These are phyloP conservation scores for Candida xyloterini DNA, from an alignment of 805 yeast genomes.

Conservation along the genomic window DNA sequence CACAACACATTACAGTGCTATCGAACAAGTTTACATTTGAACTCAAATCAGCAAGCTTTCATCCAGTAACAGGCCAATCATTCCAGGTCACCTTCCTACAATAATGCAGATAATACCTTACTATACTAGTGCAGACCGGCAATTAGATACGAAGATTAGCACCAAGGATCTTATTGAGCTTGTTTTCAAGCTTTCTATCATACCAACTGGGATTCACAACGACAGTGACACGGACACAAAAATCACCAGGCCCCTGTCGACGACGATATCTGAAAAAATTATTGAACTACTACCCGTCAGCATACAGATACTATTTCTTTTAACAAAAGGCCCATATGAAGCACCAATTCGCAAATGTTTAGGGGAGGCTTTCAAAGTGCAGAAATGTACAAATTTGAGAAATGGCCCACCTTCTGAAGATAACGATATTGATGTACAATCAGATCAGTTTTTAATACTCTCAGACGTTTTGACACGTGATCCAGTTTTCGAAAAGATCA, in stretches of 20 bases:
- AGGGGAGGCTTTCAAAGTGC: neutral
- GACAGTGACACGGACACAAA: neutral
- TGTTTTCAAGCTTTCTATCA: neutral
- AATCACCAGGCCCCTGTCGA: neutral
- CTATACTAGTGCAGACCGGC: too few species aligned
- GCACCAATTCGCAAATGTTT: neutral
- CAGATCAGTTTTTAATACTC: conserved; percentile 5
- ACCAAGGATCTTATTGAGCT: neutral
- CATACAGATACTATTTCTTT: conserved; percentile 10
- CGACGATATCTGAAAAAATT: conserved; percentile 3
- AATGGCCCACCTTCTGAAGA: conserved; percentile 1
- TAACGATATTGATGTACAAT: neutral
- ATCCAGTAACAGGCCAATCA: neutral
- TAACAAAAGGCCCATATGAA: conserved; percentile 4
- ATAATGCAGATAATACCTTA: too few species aligned
- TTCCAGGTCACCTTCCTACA: too few species aligned
- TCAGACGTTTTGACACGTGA: neutral
- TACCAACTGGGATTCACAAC: neutral
- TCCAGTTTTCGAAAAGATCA: neutral
- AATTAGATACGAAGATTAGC: neutral
- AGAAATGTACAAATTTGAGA: conserved; percentile 1
- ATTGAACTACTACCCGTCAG: conserved; percentile 10
- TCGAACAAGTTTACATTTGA: neutral
- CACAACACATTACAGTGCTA: neutral
- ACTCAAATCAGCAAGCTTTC: neutral